A percentile compares a stretch with the other conserved stretches of the same genome.
These are phyloP conservation scores for Stephania japonica DNA, from an alignment of 164 flowering plant genomes.

Conservation along the genomic window DNA sequence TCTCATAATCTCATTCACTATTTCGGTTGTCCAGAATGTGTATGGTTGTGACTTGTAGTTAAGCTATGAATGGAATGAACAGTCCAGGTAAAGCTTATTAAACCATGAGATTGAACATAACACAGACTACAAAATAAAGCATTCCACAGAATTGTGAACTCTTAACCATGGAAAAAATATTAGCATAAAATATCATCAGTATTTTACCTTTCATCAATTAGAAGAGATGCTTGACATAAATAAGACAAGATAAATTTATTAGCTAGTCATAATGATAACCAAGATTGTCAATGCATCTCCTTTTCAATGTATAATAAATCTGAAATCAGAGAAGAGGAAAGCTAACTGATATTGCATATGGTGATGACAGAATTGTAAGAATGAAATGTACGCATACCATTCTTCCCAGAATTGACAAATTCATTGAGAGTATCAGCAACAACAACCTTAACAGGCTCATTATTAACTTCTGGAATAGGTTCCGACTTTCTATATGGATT, in stretches of 20 bases:
- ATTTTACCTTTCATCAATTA: no score
- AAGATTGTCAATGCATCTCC: not conserved
- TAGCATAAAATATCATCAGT: no score
- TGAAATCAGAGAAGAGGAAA: not conserved
- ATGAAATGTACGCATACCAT: constrained; percentile 41
- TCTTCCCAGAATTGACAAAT: constrained; percentile 79
- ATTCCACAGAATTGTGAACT: not conserved
- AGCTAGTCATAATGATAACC: not conserved
- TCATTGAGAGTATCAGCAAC: constrained; percentile 79
- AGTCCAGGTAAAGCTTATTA: not conserved
- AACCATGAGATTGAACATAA: not conserved
- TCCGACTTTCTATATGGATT: constrained; percentile 60
- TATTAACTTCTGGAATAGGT: constrained; percentile 77
- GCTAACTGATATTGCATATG: not conserved
- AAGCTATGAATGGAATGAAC: not conserved
- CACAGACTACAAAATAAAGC: not conserved
- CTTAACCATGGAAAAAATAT: no score
- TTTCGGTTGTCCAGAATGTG: not conserved
- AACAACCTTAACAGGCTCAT: constrained; percentile 94
- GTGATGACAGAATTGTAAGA: not conserved
- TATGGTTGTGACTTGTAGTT: not conserved
- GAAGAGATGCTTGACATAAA: not conserved
- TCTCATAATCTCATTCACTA: not conserved
- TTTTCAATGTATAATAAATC: not conserved
- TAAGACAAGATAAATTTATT: not conserved